Percentiles rank a stretch among this genome's conserved stretches.
These are phyloP conservation scores for slime mould (Dictyostelium discoideum) DNA, from an alignment of 78 protist species.

Conservation along the genomic window dicty_2.7 NC_007090.3:893001-893500, in stretches of 20 bases:
- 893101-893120: background rate
- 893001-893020: background rate
- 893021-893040: background rate
- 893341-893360: conserved; percentile 25
- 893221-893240: background rate
- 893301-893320: background rate
- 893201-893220: background rate
- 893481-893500: conserved; percentile 45
- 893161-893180: background rate
- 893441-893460: background rate
- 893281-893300: background rate
- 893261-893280: background rate
- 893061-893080: background rate
- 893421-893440: background rate
- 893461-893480: conserved; percentile 24
- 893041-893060: background rate
- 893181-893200: background rate
- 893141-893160: background rate
- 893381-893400: background rate
- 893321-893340: background rate
- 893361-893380: conserved; percentile 12
- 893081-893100: background rate
- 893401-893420: background rate
- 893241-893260: no score
- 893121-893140: no score